Percentiles rank a stretch among this genome's conserved stretches.
Evolutionary conservation across 306 rosid species (phyloP).

Genomic region (Arachis hypogaea): DNA sequence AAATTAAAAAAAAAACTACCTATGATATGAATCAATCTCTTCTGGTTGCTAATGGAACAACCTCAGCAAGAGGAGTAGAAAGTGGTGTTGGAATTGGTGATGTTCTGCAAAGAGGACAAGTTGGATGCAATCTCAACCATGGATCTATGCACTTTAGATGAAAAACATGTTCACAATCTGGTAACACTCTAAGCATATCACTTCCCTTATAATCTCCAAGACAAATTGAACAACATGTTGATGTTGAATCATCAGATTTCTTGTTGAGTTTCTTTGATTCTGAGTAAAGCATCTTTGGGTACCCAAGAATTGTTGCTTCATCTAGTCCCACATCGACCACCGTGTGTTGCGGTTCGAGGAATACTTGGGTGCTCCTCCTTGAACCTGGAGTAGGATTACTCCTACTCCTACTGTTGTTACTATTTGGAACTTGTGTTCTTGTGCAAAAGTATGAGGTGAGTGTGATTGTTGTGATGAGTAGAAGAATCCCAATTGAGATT

Average conservation of each 20-base stretch:
- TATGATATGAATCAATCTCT: constrained; percentile 42
- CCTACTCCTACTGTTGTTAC: too few relatives aligned
- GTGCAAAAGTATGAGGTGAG: constrained; percentile 87
- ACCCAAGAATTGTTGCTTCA: constrained; percentile 64
- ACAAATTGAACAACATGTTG: constrained; percentile 83
- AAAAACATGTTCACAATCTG: constrained; percentile 83
- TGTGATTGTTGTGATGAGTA: constrained; percentile 83
- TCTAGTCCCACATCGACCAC: constrained; percentile 74
- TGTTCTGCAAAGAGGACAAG: constrained; percentile 91
- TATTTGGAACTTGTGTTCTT: constrained; percentile 35
- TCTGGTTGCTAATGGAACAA: constrained; percentile 73
- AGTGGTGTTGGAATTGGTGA: constrained; percentile 91
- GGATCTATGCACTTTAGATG: constrained; percentile 82
- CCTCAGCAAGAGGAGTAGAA: constrained; percentile 92
- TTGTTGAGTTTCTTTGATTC: constrained; percentile 54
- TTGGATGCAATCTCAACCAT: constrained; percentile 82
- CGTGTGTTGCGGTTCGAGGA: constrained; percentile 44
- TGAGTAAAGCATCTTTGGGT: constrained; percentile 72
- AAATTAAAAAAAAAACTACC: constrained; percentile 22
- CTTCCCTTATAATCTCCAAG: constrained; percentile 68
- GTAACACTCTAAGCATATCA: constrained; percentile 66
- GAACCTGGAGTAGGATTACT: background rate
- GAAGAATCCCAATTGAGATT: constrained; percentile 77
- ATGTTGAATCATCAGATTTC: constrained; percentile 46
- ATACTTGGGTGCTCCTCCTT: background rate